phyloP scores from a whole-genome alignment of 2,329 filamentous ascomycete genomes.

The Monosporascus sp. region DNA sequence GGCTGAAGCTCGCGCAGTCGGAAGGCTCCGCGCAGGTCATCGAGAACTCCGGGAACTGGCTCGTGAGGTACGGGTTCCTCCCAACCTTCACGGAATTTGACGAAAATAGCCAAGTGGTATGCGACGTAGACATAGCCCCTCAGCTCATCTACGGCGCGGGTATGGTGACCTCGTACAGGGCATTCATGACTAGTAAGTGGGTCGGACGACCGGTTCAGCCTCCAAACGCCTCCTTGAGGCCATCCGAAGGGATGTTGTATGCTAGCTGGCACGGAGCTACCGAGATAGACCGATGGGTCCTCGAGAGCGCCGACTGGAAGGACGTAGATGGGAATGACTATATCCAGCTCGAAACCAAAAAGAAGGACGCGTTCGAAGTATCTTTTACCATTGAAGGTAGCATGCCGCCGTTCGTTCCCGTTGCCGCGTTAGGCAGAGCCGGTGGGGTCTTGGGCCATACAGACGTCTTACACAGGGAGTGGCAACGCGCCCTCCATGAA shows the following conservation, averaged over 20 bases:
- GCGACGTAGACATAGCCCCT: constrained; percentile 11
- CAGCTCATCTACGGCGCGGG: constrained; percentile 6
- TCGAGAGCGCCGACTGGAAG: constrained; percentile 8
- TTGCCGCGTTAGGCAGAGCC: constrained; percentile 6
- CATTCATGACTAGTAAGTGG: constrained; percentile 11
- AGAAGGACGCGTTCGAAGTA: constrained; percentile 10
- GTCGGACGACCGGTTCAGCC: constrained; percentile 6
- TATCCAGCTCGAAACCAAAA: constrained; percentile 3
- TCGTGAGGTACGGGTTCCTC: constrained; percentile 13
- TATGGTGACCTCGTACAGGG: constrained; percentile 13
- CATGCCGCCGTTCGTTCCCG: constrained; percentile 8
- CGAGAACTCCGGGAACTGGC: not conserved
- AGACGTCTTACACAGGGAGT: constrained; percentile 6
- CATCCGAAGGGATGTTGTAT: constrained; percentile 7
- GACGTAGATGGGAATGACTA: constrained; percentile 1
- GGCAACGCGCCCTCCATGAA: constrained; percentile 6
- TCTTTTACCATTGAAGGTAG: constrained; percentile 3
- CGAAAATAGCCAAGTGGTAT: constrained; percentile 9
- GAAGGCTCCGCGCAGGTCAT: constrained; percentile 8
- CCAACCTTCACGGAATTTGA: constrained; percentile 10
- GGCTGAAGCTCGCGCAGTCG: constrained; percentile 3
- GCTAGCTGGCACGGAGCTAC: constrained; percentile 17
- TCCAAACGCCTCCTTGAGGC: constrained; percentile 2
- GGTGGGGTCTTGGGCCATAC: constrained; percentile 9
- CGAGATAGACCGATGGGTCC: constrained; percentile 8